These are phyloP conservation scores for Rhinocladiella mackenziei DNA, from an alignment of 2,329 filamentous ascomycete genomes.

Conservation along the genomic window DNA sequence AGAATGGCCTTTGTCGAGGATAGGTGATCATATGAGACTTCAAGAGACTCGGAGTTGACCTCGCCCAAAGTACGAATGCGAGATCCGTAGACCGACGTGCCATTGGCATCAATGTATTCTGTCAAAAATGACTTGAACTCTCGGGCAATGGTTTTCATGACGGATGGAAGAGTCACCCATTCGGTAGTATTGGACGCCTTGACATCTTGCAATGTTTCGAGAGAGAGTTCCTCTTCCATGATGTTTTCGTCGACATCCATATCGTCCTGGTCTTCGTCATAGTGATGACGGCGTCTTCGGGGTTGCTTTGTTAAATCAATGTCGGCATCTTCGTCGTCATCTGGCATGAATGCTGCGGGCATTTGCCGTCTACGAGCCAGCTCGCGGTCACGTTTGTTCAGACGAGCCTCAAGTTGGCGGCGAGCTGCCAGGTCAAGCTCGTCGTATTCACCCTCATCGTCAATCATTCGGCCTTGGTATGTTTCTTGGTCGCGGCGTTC, in stretches of 20 bases:
- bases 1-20: slow-evolving; percentile 86
- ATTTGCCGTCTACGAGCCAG: slow-evolving; percentile 55
- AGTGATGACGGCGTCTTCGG: slow-evolving; percentile 77
- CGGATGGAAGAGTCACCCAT: slow-evolving; percentile 86
- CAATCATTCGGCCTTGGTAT: slow-evolving; percentile 57
- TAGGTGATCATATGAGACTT: slow-evolving; percentile 92
- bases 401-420: slow-evolving; percentile 57
- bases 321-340: slow-evolving; percentile 79
- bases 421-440: slow-evolving; percentile 56
- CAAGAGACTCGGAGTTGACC: slow-evolving; percentile 90
- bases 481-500: slow-evolving; percentile 48
- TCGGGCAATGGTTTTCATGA: slow-evolving; percentile 87
- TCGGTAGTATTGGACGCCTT: slow-evolving; percentile 91
- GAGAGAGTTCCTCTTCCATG: slow-evolving; percentile 89
- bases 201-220: slow-evolving; percentile 86
- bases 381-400: slow-evolving; percentile 61
- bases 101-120: slow-evolving; percentile 86
- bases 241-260: slow-evolving; percentile 85
- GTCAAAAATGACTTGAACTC: slow-evolving; percentile 98
- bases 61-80: slow-evolving; percentile 94
- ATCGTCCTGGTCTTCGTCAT: slow-evolving; percentile 91
- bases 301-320: slow-evolving; percentile 82
- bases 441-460: slow-evolving; percentile 63
- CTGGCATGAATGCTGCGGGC: slow-evolving; percentile 60
- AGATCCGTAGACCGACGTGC: slow-evolving; percentile 89